Evolutionary conservation across 2,329 filamentous ascomycete species (phyloP).

Genomic region (Exophiala phaeomuriformis): DNA sequence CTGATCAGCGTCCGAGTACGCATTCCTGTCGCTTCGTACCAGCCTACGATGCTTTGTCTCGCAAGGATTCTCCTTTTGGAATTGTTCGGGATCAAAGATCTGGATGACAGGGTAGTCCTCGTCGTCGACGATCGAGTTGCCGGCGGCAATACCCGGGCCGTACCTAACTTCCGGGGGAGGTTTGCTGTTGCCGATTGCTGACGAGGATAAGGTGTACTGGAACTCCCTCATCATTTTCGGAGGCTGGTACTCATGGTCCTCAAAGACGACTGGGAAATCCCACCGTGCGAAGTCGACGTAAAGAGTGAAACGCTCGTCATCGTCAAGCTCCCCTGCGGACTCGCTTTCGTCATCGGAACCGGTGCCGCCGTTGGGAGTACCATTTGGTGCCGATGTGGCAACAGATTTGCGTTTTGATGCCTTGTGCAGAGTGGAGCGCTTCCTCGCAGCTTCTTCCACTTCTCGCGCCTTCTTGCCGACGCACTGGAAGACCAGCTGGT

Average conservation of each 20-base stretch:
- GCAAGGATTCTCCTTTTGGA: constrained; percentile 81
- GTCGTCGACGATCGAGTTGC: constrained; percentile 44
- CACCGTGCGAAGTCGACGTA: constrained; percentile 90
- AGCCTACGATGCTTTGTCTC: constrained; percentile 90
- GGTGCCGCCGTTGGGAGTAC: constrained; percentile 38
- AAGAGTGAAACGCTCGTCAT: constrained; percentile 63
- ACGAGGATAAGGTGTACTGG: constrained; percentile 55
- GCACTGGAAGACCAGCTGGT: constrained; percentile 84
- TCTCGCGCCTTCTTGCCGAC: constrained; percentile 69
- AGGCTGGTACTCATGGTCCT: constrained; percentile 83
- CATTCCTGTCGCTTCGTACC: constrained; percentile 84
- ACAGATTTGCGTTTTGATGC: constrained; percentile 29
- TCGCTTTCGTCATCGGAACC: constrained; percentile 31
- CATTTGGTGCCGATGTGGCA: constrained; percentile 20
- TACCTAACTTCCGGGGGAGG: constrained; percentile 82
- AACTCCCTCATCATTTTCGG: constrained; percentile 73
- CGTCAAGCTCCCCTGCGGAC: constrained; percentile 36
- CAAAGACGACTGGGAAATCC: constrained; percentile 91
- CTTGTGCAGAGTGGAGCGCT: constrained; percentile 40
- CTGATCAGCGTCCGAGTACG: constrained; percentile 87
- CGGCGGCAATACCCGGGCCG: constrained; percentile 76
- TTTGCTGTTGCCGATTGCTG: constrained; percentile 60
- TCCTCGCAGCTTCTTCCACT: constrained; percentile 57
- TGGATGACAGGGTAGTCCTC: constrained; percentile 59
- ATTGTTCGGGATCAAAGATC: constrained; percentile 90